These are phyloP conservation scores for Trametes hirsuta DNA, from an alignment of 1,284 basidiomycete genomes.

Conservation along the genomic window DNA sequence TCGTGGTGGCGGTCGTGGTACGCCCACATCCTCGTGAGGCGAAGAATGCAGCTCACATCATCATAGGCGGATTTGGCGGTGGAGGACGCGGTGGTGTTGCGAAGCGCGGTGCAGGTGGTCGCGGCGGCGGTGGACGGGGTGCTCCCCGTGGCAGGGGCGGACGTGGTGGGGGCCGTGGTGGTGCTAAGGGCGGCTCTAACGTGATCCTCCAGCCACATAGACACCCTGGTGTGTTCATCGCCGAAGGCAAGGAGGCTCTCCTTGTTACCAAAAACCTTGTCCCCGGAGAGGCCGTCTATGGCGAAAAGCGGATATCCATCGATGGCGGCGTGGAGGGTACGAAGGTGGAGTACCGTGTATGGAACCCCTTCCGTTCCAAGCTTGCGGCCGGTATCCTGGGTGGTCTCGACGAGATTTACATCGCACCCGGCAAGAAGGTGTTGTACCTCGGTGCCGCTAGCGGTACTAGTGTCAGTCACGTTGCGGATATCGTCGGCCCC, in stretches of 20 bases:
- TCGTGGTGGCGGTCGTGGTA: constrained; percentile 34
- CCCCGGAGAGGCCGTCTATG: constrained; percentile 97
- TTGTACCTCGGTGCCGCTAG: constrained; percentile 97
- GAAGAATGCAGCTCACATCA: no score
- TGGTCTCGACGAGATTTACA: constrained; percentile 94
- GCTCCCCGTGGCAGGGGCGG: constrained; percentile 51
- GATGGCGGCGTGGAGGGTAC: constrained; percentile 79
- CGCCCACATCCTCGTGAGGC: not conserved
- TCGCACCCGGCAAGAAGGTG: constrained; percentile 94
- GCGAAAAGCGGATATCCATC: constrained; percentile 94
- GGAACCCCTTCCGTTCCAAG: constrained; percentile 99
- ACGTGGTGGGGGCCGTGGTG: constrained; percentile 60
- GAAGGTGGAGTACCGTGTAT: constrained; percentile 97
- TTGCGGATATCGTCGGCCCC: constrained; percentile 97
- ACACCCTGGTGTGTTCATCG: constrained; percentile 93
- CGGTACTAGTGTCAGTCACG: constrained; percentile 97
- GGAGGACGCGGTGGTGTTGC: constrained; percentile 38
- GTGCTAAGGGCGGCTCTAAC: constrained; percentile 81
- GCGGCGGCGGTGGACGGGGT: constrained; percentile 42
- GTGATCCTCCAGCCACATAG: constrained; percentile 95
- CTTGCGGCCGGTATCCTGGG: constrained; percentile 96
- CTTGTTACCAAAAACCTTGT: constrained; percentile 98
- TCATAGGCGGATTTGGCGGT: constrained; percentile 36
- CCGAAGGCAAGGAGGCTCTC: constrained; percentile 95
- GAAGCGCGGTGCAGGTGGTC: constrained; percentile 36